Base-by-base conservation (phyloP, 2,329 filamentous ascomycete genomes). In the Rachicladosporium sp. region DNA sequence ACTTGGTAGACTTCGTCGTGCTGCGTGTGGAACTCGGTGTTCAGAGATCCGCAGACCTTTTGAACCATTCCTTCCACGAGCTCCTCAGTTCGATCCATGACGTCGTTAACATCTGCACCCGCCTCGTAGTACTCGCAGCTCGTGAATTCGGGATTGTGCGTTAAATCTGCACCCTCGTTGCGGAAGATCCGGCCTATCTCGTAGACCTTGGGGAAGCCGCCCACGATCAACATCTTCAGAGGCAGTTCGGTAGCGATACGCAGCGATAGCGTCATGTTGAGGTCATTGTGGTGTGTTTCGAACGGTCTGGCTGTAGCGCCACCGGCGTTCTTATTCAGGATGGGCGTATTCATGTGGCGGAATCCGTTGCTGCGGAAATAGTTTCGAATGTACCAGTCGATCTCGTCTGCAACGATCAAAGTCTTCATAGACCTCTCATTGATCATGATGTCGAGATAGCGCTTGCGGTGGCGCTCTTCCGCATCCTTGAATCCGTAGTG, bases 81-180 rank as follows among this genome's bases (percentile, higher is more conserved):
- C 58, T 95, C 88, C 64, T 98, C 91, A 1, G 91, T 96, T 56
- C 86, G 74, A 43, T 82, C 69, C 81, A 93, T 86, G 43, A 95
- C 70, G 58, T 96, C 91, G 62, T 93, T 83, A 51, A 94, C 77
- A 63, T 94, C 87, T 30, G 67, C 62, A 40, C 62, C 96, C 3
- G 91, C 89, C 75, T 83, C 80, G 66, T 98, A 98, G 67, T 96
- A 96, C 64, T 98, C 91, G 62, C 86, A 85, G 19, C 86, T 93
- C 33, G 91, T 98, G 69, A 98, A 98, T 61, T 98, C 91, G 31
- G 84, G 91, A 70, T 96, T 98, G 71, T 98, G 91, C 6, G 91
- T 98, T 36, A 91, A 69, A 60, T 93, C 86, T 48, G 86, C 81
- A 43, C 82, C 80, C 64, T 94, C 88, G 57, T 98, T 98, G 54